Base-by-base conservation (phyloP, 495 filamentous ascomycete genomes). In the Daldinia decipiens region DNA sequence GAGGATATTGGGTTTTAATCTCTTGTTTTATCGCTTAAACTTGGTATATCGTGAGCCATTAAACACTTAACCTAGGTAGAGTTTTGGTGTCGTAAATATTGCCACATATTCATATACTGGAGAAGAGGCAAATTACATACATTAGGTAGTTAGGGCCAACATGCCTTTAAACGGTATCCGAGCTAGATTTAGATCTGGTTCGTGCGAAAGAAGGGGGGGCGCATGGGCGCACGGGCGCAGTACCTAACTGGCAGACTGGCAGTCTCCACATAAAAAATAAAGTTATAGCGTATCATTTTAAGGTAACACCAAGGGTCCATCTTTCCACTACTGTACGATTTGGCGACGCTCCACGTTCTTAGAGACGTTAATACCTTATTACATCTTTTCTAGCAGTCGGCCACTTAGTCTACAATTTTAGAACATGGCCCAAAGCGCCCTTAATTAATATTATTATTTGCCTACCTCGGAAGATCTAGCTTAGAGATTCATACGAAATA, bases 201-300 rank as follows among this genome's bases (percentile, higher is more conserved):
- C 55, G 67, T 70, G 60, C 60, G 40, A 65, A 38, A 19, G 29
- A 26, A 47, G 39, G 26, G 26, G 59, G 55, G 36, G 58, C 11
- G 32, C 11, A 9, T 11, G 31, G 32, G 9, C 7, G 32, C 32
- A 66, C 52, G 56, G 57, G 57, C 62, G 62, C 52, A 38, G 50
- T 34, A 24, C 21, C 21, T 24, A 50, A 29, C 29, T 61, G 51
- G 27, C 58, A 62, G 58, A 29, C 29, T 61, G 51, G 27, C 58
- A 62, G 58, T 11, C 52, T 57, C 34, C 36, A 64, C 39, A 53
- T 21, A 54, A 64, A 59, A 67, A 68, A 56, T 72, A 68, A 68
- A 68, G 69, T 72, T 72, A 64, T 65, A 72, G 69, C 59, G 69
- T 72, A 32, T 38, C 69, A 71, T 67, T 52, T 40, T 59, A 67